phyloP scores from a whole-genome alignment of 768 basidiomycete genomes.

The Termitomyces sp. region DNA sequence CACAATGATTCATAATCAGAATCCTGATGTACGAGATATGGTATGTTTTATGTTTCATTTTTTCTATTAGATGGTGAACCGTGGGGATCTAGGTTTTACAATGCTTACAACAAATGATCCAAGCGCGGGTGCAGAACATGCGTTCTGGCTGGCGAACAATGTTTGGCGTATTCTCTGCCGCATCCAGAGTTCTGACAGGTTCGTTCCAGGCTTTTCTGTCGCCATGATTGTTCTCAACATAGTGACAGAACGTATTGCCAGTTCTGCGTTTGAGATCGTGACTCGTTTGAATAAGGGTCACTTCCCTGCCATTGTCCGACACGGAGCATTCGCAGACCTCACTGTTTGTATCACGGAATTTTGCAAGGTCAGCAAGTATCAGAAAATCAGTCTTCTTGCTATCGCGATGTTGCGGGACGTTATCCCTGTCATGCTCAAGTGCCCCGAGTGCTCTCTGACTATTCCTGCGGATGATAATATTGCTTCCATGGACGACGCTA shows the following conservation, averaged over 20 bases:
- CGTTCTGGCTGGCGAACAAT: constrained; percentile 99
- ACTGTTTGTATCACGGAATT: constrained; percentile 98
- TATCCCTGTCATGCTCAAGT: constrained; percentile 87
- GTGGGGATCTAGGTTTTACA: constrained; percentile 71
- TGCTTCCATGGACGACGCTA: constrained; percentile 65
- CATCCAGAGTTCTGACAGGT: constrained; percentile 91
- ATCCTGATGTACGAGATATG: constrained; percentile 96
- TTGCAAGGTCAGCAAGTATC: constrained; percentile 98
- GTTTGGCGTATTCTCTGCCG: constrained; percentile 98
- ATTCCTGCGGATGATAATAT: constrained; percentile 22
- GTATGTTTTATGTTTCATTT: constrained; percentile 35
- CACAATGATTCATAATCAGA: constrained; percentile 95
- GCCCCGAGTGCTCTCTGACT: constrained; percentile 57
- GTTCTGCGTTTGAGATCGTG: constrained; percentile 94
- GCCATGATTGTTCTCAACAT: constrained; percentile 9
- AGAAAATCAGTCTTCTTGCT: constrained; percentile 94
- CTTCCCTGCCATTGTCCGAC: constrained; percentile 84
- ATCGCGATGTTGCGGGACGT: constrained; percentile 95
- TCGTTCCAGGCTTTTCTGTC: constrained; percentile 15
- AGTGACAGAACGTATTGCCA: constrained; percentile 79
- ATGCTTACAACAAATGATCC: constrained; percentile 98
- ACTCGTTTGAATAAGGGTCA: constrained; percentile 87
- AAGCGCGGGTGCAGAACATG: constrained; percentile 90
- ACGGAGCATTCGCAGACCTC: constrained; percentile 94
- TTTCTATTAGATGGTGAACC: background rate